A percentile compares a stretch with the other conserved stretches of the same genome.
phyloP scores from a whole-genome alignment of 139 green algal genomes.

The Coccomyxa sp. region DNA sequence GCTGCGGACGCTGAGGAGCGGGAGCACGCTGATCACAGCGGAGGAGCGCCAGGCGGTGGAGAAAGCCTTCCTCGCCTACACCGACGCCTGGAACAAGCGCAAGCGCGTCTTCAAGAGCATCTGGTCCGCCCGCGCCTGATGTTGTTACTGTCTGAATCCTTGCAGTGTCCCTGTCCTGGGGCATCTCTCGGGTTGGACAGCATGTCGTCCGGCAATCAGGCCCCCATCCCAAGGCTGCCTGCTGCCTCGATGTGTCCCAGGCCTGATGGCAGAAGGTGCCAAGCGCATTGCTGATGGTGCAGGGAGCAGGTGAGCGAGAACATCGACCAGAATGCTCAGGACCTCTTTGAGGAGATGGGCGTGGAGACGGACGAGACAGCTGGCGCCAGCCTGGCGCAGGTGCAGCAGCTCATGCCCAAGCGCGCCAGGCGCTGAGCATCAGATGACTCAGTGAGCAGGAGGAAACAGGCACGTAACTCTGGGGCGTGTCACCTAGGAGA shows the following conservation, averaged over 20 bases:
- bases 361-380: slow-evolving; percentile 71
- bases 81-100: slow-evolving; percentile 57
- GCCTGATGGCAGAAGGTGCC: neutral
- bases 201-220: neutral
- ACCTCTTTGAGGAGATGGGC: slow-evolving; percentile 80
- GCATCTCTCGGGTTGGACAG: neutral
- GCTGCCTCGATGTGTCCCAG: neutral
- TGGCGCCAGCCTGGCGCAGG: slow-evolving; percentile 23
- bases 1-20: slow-evolving; percentile 16
- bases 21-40: slow-evolving; percentile 20
- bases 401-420: slow-evolving; percentile 36
- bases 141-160: neutral
- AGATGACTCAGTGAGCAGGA: too few relatives aligned
- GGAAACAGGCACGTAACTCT: too few relatives aligned
- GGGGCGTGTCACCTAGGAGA: too few relatives aligned
- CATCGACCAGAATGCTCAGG: slow-evolving; percentile 64
- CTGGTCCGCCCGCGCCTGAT: slow-evolving; percentile 36
- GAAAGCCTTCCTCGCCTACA: slow-evolving; percentile 19
- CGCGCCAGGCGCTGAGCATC: neutral
- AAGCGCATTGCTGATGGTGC: neutral
- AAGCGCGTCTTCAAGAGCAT: slow-evolving; percentile 58
- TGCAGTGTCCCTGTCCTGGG: neutral
- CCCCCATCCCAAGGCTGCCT: neutral
- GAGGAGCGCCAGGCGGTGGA: slow-evolving; percentile 28
- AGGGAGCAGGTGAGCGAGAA: slow-evolving; percentile 66